Percentiles rank a stretch among this genome's conserved stretches.
Conservation (phyloP, 331 rosid species). For the Arachis monticola region DNA sequence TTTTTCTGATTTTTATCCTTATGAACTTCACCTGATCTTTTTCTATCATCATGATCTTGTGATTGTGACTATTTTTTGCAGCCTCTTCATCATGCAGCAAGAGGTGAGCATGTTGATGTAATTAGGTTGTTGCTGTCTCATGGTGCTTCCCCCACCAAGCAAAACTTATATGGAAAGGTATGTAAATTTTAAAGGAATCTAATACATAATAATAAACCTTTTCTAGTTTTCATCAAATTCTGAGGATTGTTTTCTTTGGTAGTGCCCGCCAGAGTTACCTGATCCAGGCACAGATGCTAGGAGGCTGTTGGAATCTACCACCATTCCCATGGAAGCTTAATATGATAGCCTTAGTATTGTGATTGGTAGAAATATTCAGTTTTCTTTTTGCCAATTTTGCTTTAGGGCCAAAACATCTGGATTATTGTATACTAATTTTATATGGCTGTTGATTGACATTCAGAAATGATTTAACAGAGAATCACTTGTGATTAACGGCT, state of each 20-base stretch:
- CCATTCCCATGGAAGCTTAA: slow-evolving; percentile 37
- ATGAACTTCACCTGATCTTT: slow-evolving; percentile 20
- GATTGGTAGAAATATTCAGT: slow-evolving; percentile 26
- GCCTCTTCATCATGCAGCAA: slow-evolving; percentile 97
- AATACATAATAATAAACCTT: not conserved
- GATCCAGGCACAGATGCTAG: slow-evolving; percentile 72
- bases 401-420: slow-evolving; percentile 1
- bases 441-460: slow-evolving; percentile 16
- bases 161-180: slow-evolving; percentile 79
- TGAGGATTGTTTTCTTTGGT: slow-evolving; percentile 32
- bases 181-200: slow-evolving; percentile 35
- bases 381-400: slow-evolving; percentile 9
- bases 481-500: slow-evolving; percentile 1
- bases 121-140: slow-evolving; percentile 60
- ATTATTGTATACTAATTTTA: slow-evolving; percentile 25
- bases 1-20: not conserved
- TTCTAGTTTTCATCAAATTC: slow-evolving; percentile 18
- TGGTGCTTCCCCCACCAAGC: slow-evolving; percentile 67
- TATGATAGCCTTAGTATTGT: slow-evolving; percentile 25
- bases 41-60: not conserved
- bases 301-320: slow-evolving; percentile 67
- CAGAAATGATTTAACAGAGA: not conserved
- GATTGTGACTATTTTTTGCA: slow-evolving; percentile 45
- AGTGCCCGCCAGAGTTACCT: slow-evolving; percentile 76
- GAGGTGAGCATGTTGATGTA: slow-evolving; percentile 78